These are phyloP conservation scores for Neonothopanus nambi DNA, from an alignment of 1,284 basidiomycete genomes.

Conservation along the genomic window DNA sequence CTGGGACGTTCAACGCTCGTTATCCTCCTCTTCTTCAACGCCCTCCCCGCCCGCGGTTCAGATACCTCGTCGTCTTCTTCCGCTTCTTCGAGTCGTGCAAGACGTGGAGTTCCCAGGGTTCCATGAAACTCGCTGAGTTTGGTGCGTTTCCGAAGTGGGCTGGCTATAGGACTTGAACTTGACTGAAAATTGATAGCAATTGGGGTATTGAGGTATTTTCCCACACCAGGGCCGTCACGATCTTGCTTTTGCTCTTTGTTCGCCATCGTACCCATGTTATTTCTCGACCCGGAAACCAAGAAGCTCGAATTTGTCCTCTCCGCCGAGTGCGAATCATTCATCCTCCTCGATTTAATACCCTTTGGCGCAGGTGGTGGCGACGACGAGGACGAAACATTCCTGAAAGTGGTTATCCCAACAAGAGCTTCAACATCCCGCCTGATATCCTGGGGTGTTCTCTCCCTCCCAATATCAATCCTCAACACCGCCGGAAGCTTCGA, in stretches of 20 bases:
- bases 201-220: not conserved
- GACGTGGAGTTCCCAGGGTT: conserved; percentile 25
- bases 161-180: conserved; percentile 31
- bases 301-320: too few relatives aligned
- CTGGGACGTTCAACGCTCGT: too few relatives aligned
- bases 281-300: not conserved
- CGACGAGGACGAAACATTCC: conserved; percentile 24
- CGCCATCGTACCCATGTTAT: conserved; percentile 1
- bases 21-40: too few relatives aligned
- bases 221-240: conserved; percentile 15
- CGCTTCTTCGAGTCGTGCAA: conserved; percentile 35
- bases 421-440: conserved; percentile 48
- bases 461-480: conserved; percentile 39
- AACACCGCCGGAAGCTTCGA: conserved; percentile 45
- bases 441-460: conserved; percentile 39
- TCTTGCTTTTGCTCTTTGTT: conserved; percentile 10
- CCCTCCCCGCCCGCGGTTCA: conserved; percentile 27
- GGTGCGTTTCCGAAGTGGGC: not conserved
- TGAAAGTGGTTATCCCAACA: conserved; percentile 41
- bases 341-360: conserved; percentile 10
- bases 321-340: not conserved
- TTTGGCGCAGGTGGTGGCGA: conserved; percentile 29
- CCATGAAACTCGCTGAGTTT: conserved; percentile 17
- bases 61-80: conserved; percentile 39
- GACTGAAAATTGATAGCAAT: conserved; percentile 26